phyloP scores from a whole-genome alignment of 164 flowering plant genomes.

The Protea cynaroides region DNA sequence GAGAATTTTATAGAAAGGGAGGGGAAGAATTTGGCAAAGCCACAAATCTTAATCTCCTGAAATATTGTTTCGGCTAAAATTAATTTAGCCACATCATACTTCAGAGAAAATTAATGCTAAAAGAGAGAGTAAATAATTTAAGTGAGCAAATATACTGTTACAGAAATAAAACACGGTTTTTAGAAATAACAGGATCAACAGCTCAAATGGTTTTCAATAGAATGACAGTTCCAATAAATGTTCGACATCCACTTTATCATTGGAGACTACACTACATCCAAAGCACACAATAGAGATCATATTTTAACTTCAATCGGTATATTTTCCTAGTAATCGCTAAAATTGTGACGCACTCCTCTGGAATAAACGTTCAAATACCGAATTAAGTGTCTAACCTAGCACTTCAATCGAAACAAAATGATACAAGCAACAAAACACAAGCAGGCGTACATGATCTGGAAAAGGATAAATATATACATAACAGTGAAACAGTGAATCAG shows the following conservation, averaged over 20 bases:
- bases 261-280: neutral
- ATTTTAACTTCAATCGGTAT: neutral
- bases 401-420: neutral
- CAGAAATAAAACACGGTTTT: neutral
- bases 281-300: neutral
- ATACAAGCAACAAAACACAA: neutral
- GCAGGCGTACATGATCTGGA: neutral
- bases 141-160: neutral
- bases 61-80: too few species aligned
- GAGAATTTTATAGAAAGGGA: neutral
- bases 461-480: neutral
- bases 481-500: neutral
- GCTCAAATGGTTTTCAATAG: neutral
- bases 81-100: neutral
- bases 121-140: neutral
- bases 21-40: too few species aligned
- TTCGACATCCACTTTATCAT: neutral
- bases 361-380: neutral
- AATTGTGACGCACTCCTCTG: neutral
- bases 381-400: neutral
- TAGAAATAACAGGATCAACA: neutral
- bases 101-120: neutral
- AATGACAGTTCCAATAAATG: neutral
- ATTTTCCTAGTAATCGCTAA: neutral
- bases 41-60: too few species aligned